Evolutionary conservation across 495 filamentous ascomycete species (phyloP).

Genomic region (Penicillium alfredii): DNA sequence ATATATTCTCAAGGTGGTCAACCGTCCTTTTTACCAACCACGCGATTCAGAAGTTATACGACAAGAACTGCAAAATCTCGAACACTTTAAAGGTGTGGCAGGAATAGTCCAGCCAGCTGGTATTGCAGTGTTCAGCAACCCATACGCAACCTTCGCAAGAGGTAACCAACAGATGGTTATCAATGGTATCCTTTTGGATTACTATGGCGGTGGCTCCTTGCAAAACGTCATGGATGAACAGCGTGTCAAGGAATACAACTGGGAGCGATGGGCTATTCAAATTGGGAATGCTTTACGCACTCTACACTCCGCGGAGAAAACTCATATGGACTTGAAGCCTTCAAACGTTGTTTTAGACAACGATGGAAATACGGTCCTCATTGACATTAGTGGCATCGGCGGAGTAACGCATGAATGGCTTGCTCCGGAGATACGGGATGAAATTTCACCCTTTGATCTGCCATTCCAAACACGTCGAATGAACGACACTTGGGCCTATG

Average conservation of each 20-base stretch:
- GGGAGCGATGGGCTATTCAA: constrained; percentile 24
- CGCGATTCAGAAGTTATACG: constrained; percentile 15
- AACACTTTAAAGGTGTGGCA: constrained; percentile 9
- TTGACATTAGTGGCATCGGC: constrained; percentile 30
- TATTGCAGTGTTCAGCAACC: constrained; percentile 16
- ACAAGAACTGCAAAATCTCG: constrained; percentile 20
- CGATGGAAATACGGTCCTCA: constrained; percentile 22
- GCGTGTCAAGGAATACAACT: constrained; percentile 7
- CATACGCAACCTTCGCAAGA: constrained; percentile 13
- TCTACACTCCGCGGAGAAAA: constrained; percentile 21
- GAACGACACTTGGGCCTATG: constrained; percentile 19
- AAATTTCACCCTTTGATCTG: constrained; percentile 14
- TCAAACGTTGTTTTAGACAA: constrained; percentile 27
- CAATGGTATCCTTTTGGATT: constrained; percentile 14
- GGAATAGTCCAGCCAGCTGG: constrained; percentile 18
- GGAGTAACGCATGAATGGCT: constrained; percentile 23
- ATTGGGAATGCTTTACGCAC: constrained; percentile 18
- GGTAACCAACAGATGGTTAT: constrained; percentile 8
- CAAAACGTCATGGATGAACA: constrained; percentile 9
- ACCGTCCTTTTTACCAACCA: constrained; percentile 16
- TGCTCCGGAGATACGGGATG: constrained; percentile 16
- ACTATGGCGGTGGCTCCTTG: constrained; percentile 17
- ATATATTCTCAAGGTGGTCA: constrained; percentile 18
- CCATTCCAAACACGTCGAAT: constrained; percentile 11
- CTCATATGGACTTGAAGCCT: constrained; percentile 34